Base-by-base conservation (phyloP, 192 early-diverging fungal genomes). In the Pilobolus umbonatus region DNA sequence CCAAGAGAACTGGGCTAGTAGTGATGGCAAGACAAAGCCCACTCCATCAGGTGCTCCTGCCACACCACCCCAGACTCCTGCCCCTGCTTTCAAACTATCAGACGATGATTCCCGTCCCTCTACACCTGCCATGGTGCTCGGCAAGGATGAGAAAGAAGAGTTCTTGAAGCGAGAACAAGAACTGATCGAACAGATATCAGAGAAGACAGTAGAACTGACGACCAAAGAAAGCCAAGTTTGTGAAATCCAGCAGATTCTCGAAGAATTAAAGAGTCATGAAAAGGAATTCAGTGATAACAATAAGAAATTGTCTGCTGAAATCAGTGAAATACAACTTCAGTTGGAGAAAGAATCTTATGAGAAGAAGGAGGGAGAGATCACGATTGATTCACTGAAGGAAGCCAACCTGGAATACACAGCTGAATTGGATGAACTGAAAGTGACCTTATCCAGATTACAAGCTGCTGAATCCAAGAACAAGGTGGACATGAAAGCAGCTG, bases 131-230 rank as follows among this genome's bases (percentile, higher is more conserved):
- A 79, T 85, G n/a, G 74, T 75, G 35, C 61, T 96, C 45, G 80
- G 80, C 45, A 81, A 91, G 35, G 96, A 96, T 71, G 94, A 98
- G 69, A 78, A 92, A 31, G 95, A 98, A 40, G 95, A 94, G 55
- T 96, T 98, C 62, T 64, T 97, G 73, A 81, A 83, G 36, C 83
- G 97, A 31, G 97, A 99, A 68, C 95, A 95, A 70, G 97, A 99
- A 68, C 80, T 98, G 54, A 86, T 83, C 51, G 95, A 99, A 57
- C 85, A 91, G 55, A 73, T 99, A 30, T 82, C 92, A 5, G 92
- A 98, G 54, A 93, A 93, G 47, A 94, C 96, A 51, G 72, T 84
- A 24, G 91, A 92, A 42, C 67, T 98, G 56, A 78, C 85, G 34
- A 71, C 77, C 26, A 59, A 81, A 28, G 67, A 83, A 46, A 83